Evolutionary conservation across 148 eudicot genomes (phyloP).

Genomic region (Rhododendron vialii): DNA sequence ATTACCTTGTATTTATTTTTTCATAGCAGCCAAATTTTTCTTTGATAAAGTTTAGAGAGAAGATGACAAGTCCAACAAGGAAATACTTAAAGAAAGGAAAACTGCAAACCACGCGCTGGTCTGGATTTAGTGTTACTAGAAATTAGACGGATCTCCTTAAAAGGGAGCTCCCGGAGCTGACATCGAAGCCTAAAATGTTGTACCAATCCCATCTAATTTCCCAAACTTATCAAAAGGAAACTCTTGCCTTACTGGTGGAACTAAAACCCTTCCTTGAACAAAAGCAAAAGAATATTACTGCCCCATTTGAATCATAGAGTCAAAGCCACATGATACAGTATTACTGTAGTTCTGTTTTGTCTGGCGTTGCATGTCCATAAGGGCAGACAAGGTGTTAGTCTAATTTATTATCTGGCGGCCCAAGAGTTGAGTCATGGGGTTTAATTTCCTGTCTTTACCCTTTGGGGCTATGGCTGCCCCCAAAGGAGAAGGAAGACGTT

Average conservation of each 20-base stretch:
- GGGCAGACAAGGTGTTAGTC: no score
- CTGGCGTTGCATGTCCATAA: no score
- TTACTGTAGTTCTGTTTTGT: no score
- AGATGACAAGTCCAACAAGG: background rate
- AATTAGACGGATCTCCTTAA: background rate
- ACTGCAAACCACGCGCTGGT: background rate
- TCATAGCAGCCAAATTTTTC: background rate
- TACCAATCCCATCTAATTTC: background rate
- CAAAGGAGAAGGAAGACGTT: no score
- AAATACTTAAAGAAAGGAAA: background rate
- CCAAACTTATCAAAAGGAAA: background rate
- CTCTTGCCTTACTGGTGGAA: background rate
- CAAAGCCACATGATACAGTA: background rate
- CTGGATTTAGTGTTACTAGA: background rate
- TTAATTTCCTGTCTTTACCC: no score
- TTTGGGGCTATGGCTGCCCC: no score
- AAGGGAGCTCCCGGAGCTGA: background rate
- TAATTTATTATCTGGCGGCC: no score
- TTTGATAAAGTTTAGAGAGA: no score
- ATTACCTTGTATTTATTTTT: background rate
- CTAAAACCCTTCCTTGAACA: background rate
- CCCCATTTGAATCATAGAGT: background rate
- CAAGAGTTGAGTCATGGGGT: no score
- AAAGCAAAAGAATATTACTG: background rate
- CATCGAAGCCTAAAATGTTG: background rate